phyloP scores from a whole-genome alignment of 2,329 filamentous ascomycete species.

The Sphaceloma murrayae region DNA sequence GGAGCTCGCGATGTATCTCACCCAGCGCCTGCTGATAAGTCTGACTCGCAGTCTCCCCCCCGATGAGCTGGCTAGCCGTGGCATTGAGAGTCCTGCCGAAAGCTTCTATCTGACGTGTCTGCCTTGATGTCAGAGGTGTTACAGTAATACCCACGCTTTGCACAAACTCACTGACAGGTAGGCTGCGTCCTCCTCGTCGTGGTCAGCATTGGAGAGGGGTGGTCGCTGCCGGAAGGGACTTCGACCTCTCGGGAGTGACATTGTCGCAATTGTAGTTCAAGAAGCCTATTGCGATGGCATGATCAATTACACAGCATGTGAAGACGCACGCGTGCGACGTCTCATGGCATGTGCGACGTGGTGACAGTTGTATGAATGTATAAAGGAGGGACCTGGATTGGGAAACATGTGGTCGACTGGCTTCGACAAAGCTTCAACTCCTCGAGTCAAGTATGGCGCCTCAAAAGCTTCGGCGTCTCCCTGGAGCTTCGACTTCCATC shows the following conservation, averaged over 20 bases:
- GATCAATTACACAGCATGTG: neutral
- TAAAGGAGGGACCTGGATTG: no score
- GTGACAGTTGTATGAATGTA: no score
- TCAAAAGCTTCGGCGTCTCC: no score
- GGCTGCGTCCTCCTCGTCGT: slow-evolving; percentile 17
- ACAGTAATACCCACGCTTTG: no score
- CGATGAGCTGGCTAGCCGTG: slow-evolving; percentile 84
- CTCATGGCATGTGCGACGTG: no score
- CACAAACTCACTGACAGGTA: slow-evolving; percentile 17
- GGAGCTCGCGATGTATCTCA: slow-evolving; percentile 81
- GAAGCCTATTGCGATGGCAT: neutral
- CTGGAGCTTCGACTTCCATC: no score
- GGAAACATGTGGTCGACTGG: no score
- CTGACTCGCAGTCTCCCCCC: slow-evolving; percentile 43
- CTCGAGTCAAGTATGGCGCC: no score
- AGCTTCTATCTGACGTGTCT: slow-evolving; percentile 82
- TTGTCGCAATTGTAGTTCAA: neutral
- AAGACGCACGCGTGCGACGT: no score
- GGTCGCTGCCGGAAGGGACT: slow-evolving; percentile 15
- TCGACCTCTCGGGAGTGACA: slow-evolving; percentile 16
- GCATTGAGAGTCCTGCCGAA: slow-evolving; percentile 92
- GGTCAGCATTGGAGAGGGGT: neutral
- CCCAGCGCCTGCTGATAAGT: slow-evolving; percentile 83
- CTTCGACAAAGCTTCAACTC: slow-evolving; percentile 11
- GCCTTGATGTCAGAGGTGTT: no score